Evolutionary conservation across 495 filamentous ascomycete genomes (phyloP).

Genomic region (Cladorrhinum samala): DNA sequence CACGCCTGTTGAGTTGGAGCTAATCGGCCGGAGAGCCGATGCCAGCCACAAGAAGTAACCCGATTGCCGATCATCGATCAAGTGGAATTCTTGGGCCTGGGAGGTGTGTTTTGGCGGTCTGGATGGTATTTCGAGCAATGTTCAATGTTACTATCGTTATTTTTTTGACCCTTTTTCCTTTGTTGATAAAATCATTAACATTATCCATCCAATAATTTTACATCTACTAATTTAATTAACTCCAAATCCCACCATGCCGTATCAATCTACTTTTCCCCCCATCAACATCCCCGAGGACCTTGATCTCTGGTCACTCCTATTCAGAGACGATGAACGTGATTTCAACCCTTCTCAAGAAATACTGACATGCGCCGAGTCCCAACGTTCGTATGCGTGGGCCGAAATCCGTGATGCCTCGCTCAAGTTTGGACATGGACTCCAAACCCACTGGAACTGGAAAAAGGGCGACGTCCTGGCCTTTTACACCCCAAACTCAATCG

Average conservation of each 20-base stretch:
- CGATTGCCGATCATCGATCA: not conserved
- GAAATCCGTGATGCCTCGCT: conserved; percentile 57
- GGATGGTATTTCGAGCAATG: not conserved
- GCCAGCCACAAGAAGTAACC: conserved; percentile 10
- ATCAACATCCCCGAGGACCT: conserved; percentile 55
- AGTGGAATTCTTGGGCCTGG: not conserved
- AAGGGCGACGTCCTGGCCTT: conserved; percentile 73
- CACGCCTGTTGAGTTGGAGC: not conserved
- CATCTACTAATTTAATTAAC: not conserved
- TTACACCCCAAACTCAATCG: conserved; percentile 65
- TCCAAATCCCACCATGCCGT: conserved; percentile 42
- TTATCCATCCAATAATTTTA: too few species aligned
- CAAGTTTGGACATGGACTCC: conserved; percentile 75
- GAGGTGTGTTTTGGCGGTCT: not conserved
- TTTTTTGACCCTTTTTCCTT: too few species aligned
- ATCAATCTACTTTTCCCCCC: conserved; percentile 47
- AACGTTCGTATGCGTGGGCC: conserved; percentile 68
- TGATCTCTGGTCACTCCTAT: conserved; percentile 73
- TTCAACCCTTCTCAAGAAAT: conserved; percentile 50
- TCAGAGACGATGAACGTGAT: conserved; percentile 26
- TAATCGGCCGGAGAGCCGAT: conserved; percentile 11
- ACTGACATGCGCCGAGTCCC: conserved; percentile 68
- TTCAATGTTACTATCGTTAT: too few species aligned
- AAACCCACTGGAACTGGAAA: conserved; percentile 63
- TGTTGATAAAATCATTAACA: too few species aligned